Conservation (phyloP, 129 eudicot species). For the Oenanthe sinensis region DNA sequence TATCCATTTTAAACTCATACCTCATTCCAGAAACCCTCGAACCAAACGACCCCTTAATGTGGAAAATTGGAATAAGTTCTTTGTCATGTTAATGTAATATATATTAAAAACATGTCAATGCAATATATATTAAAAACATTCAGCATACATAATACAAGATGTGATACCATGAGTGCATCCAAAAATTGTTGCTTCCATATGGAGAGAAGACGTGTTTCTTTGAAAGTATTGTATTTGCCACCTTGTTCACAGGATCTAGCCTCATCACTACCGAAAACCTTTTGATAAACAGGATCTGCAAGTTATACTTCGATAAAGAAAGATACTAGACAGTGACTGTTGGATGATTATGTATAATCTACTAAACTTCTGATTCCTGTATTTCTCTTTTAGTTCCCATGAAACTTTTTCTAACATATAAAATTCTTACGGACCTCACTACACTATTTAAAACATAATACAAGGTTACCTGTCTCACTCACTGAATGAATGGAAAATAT, state of each 20-base stretch:
- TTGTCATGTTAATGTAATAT: background rate
- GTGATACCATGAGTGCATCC: constrained; percentile 60
- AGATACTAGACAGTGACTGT: background rate
- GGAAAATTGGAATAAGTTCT: background rate
- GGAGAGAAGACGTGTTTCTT: constrained; percentile 21
- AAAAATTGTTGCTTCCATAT: constrained; percentile 79
- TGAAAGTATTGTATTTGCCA: constrained; percentile 11
- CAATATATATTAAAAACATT: background rate
- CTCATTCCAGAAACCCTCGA: no score
- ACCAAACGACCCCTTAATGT: no score
- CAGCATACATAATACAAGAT: background rate
- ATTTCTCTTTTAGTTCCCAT: background rate
- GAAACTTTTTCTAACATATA: background rate
- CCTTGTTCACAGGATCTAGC: constrained; percentile 37
- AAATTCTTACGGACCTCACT: background rate
- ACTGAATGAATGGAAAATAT: constrained; percentile 68
- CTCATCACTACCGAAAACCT: constrained; percentile 42
- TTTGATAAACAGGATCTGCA: constrained; percentile 50
- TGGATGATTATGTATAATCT: background rate
- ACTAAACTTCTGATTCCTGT: background rate
- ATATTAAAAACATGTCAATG: background rate
- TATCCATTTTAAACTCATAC: no score
- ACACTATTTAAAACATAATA: constrained; percentile 6
- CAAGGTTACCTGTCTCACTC: constrained; percentile 36
- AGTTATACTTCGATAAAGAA: constrained; percentile 16